phyloP scores from a whole-genome alignment of 768 basidiomycete species.

The Tulasnella sp. region DNA sequence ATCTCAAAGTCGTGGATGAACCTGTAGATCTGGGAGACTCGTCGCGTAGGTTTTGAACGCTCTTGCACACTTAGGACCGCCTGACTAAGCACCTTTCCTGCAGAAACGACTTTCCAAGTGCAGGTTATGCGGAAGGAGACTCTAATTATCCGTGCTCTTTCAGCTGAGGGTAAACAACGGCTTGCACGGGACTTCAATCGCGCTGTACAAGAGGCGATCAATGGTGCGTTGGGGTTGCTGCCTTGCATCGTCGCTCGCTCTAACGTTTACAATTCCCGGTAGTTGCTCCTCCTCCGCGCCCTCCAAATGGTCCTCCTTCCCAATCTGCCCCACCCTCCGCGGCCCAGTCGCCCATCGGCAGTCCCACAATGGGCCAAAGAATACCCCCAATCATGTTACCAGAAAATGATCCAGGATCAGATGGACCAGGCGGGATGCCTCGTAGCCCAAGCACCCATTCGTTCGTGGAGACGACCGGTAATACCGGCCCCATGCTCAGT shows the following conservation, averaged over 20 bases:
- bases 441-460: background rate
- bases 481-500: background rate
- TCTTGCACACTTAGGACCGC: background rate
- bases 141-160: slow-evolving; percentile 61
- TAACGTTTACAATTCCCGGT: no score
- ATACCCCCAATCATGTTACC: background rate
- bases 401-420: background rate
- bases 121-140: slow-evolving; percentile 87
- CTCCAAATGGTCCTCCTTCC: background rate
- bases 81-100: slow-evolving; percentile 17
- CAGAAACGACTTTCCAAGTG: slow-evolving; percentile 71
- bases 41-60: background rate
- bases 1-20: slow-evolving; percentile 66
- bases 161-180: slow-evolving; percentile 55
- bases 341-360: background rate
- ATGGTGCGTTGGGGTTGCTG: slow-evolving; percentile 49
- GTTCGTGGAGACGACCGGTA: background rate
- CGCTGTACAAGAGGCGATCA: slow-evolving; percentile 34
- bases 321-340: background rate
- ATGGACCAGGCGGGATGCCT: background rate
- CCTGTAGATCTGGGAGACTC: slow-evolving; percentile 46
- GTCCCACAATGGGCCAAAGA: background rate
- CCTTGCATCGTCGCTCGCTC: no score
- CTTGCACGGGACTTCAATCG: slow-evolving; percentile 71
- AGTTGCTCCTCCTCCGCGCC: no score